Evolutionary conservation across 352 stramenopile genomes (phyloP).

Genomic region (Globisporangium carolinianum): DNA sequence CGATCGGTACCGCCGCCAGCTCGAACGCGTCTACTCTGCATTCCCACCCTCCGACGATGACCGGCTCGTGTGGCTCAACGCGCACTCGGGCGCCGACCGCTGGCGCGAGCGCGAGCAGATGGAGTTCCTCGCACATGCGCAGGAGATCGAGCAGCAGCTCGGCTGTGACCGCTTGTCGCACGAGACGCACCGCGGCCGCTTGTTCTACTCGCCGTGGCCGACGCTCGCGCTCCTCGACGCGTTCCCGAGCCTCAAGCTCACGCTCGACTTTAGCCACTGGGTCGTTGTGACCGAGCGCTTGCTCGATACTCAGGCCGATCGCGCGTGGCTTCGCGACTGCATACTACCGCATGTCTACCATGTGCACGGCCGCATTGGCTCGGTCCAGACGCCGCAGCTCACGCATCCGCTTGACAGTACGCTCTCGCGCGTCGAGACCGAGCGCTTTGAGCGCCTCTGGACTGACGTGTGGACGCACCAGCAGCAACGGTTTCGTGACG

Average conservation of each 20-base stretch:
- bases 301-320: slow-evolving; percentile 37
- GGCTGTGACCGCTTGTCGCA: slow-evolving; percentile 30
- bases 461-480: slow-evolving; percentile 36
- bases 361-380: slow-evolving; percentile 54
- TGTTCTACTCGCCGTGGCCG: slow-evolving; percentile 68
- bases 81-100: slow-evolving; percentile 53
- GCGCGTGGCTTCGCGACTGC: slow-evolving; percentile 26
- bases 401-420: slow-evolving; percentile 23
- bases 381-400: slow-evolving; percentile 46
- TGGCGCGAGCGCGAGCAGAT: slow-evolving; percentile 36
- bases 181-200: slow-evolving; percentile 59
- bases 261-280: slow-evolving; percentile 68
- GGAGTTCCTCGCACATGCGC: slow-evolving; percentile 40
- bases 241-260: slow-evolving; percentile 59
- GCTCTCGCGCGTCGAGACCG: slow-evolving; percentile 19
- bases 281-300: slow-evolving; percentile 47
- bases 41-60: slow-evolving; percentile 15
- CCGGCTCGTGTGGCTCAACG: slow-evolving; percentile 41
- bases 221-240: slow-evolving; percentile 50
- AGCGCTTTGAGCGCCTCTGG: slow-evolving; percentile 56
- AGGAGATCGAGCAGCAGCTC: slow-evolving; percentile 36
- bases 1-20: slow-evolving; percentile 29
- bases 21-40: slow-evolving; percentile 20
- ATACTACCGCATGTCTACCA: slow-evolving; percentile 55
- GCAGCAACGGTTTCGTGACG: slow-evolving; percentile 9